Base-by-base conservation (phyloP, 1,284 basidiomycete species). In the Microstroma glucosiphilum region DNA sequence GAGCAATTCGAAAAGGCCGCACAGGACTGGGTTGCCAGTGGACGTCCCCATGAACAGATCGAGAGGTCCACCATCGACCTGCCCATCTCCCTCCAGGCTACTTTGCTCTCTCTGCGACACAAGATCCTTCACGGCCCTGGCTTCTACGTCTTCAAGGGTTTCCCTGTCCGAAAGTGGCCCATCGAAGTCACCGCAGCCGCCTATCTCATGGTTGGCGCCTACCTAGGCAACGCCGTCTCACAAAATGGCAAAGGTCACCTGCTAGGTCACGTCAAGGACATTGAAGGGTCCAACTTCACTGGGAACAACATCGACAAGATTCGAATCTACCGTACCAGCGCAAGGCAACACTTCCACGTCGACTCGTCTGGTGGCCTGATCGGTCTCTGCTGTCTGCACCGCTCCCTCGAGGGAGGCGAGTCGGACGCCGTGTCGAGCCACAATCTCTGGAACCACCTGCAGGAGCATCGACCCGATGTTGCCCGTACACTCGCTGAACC, bases 231-330 rank as follows among this genome's bases (percentile, higher is more conserved):
- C 37, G 69, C 78, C 1, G 65, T 81, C 26, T 73, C 70, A 11
- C 81, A 82, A 62, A 81, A 82, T 65, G 67, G 73, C 19, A 81
- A 80, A 67, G 81, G 80, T 0, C 81, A 82, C 69, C 69, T 81
- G 21, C 67, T 82, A 25, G 81, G 81, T 0, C 81, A 82, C 63
- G 81, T 82, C 65, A 82, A 82, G 69, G 79, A 80, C 61, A 65
- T 82, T 8, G 57, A 58, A 8, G 81, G 81, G 21, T 80, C 81
- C 62, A 81, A 82, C 60, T 80, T 81, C 0, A 82, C 80, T 4
- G 51, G 51, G 3, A 13, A 54, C 51, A 76, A 81, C 60, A 82
- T 80, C 56, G 72, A 81, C 73, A 81, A 81, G 68, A 80, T 82
- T 17, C 69, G 81, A 17, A 82, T 82, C 68, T 82, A 82, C 73